Percentiles rank a stretch among this genome's conserved stretches.
phyloP scores from a whole-genome alignment of 1,284 basidiomycete species.

The Violaceomyces palustris region DNA sequence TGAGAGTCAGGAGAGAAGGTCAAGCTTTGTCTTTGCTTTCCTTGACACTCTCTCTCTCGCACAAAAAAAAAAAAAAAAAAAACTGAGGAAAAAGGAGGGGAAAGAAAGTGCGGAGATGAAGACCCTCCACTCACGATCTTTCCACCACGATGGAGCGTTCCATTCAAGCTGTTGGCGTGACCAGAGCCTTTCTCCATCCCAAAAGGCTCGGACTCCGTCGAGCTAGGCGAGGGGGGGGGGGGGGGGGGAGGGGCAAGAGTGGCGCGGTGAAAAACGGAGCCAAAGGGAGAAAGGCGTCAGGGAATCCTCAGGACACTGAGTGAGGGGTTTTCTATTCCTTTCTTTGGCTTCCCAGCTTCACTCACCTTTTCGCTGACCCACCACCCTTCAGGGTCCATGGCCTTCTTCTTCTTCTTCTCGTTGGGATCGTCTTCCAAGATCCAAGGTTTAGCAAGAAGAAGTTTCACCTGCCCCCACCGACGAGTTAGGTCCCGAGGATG shows the following conservation, averaged over 20 bases:
- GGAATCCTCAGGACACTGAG: not conserved
- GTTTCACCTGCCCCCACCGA: slow-evolving; percentile 9
- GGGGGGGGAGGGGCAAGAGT: not conserved
- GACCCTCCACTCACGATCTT: slow-evolving; percentile 62
- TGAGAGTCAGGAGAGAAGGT: not conserved
- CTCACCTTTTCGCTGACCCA: slow-evolving; percentile 67
- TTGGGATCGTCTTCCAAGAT: slow-evolving; percentile 57
- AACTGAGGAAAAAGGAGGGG: too few species aligned
- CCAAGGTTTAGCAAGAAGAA: slow-evolving; percentile 64
- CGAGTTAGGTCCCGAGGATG: not conserved
- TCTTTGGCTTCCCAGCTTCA: slow-evolving; percentile 33
- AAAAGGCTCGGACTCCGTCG: slow-evolving; percentile 58
- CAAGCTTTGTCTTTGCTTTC: not conserved
- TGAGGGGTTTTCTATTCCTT: too few species aligned
- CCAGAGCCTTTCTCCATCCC: slow-evolving; percentile 61
- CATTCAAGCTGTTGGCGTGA: slow-evolving; percentile 64
- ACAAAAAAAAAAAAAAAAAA: too few species aligned
- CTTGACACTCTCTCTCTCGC: too few species aligned
- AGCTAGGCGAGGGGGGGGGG: slow-evolving; percentile 39
- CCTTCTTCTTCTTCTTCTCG: slow-evolving; percentile 7
- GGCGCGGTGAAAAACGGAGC: not conserved
- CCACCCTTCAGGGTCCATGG: slow-evolving; percentile 62
- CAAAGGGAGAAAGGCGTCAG: not conserved
- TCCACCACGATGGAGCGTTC: slow-evolving; percentile 62
- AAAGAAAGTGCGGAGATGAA: too few species aligned